Base-by-base conservation (phyloP, 495 filamentous ascomycete species). In the Penicillium silybi region DNA sequence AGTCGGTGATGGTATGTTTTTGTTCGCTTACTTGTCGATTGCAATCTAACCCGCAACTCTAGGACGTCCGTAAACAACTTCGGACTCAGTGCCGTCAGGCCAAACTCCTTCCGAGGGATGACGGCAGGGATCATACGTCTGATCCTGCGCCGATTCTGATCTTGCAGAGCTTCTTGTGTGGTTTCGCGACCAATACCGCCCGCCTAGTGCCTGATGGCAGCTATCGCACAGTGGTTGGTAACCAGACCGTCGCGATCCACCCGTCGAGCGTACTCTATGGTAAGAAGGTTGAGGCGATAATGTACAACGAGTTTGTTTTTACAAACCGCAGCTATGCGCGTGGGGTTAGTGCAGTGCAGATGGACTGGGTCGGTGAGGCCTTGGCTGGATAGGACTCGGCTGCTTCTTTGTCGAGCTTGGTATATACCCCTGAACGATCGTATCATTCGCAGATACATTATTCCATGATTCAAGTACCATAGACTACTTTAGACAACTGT, bases 221-320 rank as follows among this genome's bases (percentile, higher is more conserved):
- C 62, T 98, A 96, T 53, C 81, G 84, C 35, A 97, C 92, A 0
- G 72, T 91, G 0, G 72, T 88, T 3, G 91, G 90, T 2, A 90
- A 90, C 53, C 89, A 97, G 48, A 82, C 80, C 0, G 89, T 99
- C 8, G 83, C 88, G 0, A 88, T 99, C 22, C 95, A 99, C 63
- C 95, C 95, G 0, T 85, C 84, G 0, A 95, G 89, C 62, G 86
- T 88, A 2, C 64, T 99, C 5, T 89, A 89, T 61, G 89, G 92
- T 8, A 82, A 85, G 69, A 96, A 92, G 69, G 80, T 85, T 49
- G 92, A 97, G 75, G 92, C 90, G 0, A 93, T 99, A 58, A 85
- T 97, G 84, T 99, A 92, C 61, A 81, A 92, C 56, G 92, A 99
- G 66, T 91, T 93, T 68, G 92, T 99, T 2, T 97, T 88, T 65